phyloP scores from a whole-genome alignment of 164 flowering plant species.

The Paratinospora sagittata region DNA sequence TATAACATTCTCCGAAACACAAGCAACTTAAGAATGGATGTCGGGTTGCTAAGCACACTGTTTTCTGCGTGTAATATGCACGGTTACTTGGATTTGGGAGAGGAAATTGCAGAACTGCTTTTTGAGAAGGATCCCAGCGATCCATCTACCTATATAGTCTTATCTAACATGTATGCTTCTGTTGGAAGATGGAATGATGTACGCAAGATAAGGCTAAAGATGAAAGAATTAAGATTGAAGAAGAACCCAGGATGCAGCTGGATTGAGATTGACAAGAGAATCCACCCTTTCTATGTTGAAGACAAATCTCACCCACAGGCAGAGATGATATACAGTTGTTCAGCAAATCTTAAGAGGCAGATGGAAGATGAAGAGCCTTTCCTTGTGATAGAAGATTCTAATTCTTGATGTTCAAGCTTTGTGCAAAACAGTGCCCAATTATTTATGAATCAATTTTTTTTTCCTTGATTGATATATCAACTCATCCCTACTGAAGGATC shows the following conservation, averaged over 20 bases:
- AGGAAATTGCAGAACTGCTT: conserved; percentile 41
- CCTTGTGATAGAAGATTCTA: neutral
- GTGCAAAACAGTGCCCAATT: too few species aligned
- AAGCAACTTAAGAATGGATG: conserved; percentile 27
- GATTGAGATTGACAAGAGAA: conserved; percentile 51
- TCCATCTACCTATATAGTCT: conserved; percentile 40
- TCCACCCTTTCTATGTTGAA: conserved; percentile 42
- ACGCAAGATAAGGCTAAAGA: conserved; percentile 40
- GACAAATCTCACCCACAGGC: conserved; percentile 37
- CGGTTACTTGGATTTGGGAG: conserved; percentile 40
- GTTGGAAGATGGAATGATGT: conserved; percentile 48
- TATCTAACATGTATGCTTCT: conserved; percentile 62
- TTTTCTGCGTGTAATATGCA: conserved; percentile 61
- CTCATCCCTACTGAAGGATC: too few species aligned
- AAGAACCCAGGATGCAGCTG: conserved; percentile 76
- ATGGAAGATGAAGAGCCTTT: conserved; percentile 41
- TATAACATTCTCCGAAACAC: conserved; percentile 34
- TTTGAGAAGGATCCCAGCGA: conserved; percentile 49
- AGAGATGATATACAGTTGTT: conserved; percentile 37
- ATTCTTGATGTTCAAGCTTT: too few species aligned
- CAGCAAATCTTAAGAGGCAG: conserved; percentile 34
- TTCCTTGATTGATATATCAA: too few species aligned
- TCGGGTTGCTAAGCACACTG: conserved; percentile 47
- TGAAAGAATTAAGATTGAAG: conserved; percentile 50
- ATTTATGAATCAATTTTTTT: too few species aligned